Percentiles rank a stretch among this genome's conserved stretches.
phyloP scores from a whole-genome alignment of 73 alveolate species.

The Paramecium bursaria region DNA sequence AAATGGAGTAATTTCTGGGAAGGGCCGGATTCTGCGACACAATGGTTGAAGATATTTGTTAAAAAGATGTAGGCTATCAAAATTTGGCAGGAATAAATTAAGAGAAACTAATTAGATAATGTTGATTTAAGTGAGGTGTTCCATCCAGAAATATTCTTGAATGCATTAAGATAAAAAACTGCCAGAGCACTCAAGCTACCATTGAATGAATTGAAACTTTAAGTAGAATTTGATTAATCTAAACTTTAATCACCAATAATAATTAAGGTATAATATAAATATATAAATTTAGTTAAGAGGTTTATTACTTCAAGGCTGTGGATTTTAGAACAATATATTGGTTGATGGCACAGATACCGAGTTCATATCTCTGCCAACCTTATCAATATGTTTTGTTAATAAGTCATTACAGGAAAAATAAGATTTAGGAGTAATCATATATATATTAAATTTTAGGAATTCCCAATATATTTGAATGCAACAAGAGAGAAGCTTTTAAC shows the following conservation, averaged over 20 bases:
- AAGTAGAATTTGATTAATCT: constrained; percentile 85
- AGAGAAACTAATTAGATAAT: constrained; percentile 76
- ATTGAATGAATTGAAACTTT: constrained; percentile 93
- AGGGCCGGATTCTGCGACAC: constrained; percentile 95
- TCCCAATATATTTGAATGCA: constrained; percentile 62
- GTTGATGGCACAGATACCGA: constrained; percentile 77
- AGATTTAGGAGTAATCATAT: constrained; percentile 57
- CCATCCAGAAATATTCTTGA: constrained; percentile 98
- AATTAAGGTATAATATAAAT: constrained; percentile 35
- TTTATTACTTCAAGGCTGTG: constrained; percentile 87
- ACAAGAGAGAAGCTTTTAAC: constrained; percentile 64
- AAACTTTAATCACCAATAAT: constrained; percentile 68
- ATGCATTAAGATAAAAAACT: constrained; percentile 95
- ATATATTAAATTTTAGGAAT: constrained; percentile 51
- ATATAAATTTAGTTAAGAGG: constrained; percentile 57
- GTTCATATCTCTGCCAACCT: constrained; percentile 75
- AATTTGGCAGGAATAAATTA: constrained; percentile 85
- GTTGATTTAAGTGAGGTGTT: constrained; percentile 93
- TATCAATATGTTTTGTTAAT: constrained; percentile 81
- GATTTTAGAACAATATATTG: constrained; percentile 72
- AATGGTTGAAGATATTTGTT: constrained; percentile 91
- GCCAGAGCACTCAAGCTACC: constrained; percentile 94
- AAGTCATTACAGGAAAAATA: constrained; percentile 75
- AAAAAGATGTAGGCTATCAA: constrained; percentile 88
- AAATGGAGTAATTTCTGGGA: constrained; percentile 98